Conservation (phyloP, 495 filamentous ascomycete genomes). For the Cercophora newfieldiana region DNA sequence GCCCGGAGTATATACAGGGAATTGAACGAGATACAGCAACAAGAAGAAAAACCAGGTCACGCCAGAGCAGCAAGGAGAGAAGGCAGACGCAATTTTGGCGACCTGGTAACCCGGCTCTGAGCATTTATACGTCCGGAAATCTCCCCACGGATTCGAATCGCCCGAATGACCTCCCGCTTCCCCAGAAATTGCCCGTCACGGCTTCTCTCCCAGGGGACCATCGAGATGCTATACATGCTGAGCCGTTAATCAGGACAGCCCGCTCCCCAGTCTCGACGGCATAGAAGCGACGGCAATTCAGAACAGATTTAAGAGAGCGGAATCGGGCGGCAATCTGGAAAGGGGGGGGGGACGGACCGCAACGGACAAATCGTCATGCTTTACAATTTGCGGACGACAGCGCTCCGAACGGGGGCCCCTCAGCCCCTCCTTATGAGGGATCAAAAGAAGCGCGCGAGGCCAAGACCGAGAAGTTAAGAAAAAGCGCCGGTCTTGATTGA, state of each 20-base stretch:
- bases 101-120: neutral
- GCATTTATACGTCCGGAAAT: neutral
- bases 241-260: neutral
- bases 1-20: neutral
- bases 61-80: neutral
- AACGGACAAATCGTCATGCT: neutral
- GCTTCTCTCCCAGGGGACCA: neutral
- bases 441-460: neutral
- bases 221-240: neutral
- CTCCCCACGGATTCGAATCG: neutral
- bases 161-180: neutral
- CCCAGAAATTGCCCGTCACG: neutral
- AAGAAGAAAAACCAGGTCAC: neutral
- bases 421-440: too few species aligned
- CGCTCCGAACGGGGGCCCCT: slow-evolving; percentile 19
- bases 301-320: neutral
- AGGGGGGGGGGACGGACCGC: neutral
- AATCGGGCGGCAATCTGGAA: slow-evolving; percentile 2
- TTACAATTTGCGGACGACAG: slow-evolving; percentile 27
- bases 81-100: neutral
- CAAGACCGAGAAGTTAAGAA: neutral
- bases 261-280: neutral
- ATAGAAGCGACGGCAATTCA: slow-evolving; percentile 2
- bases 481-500: slow-evolving; percentile 13
- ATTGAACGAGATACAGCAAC: neutral